These are phyloP conservation scores for Pharnaceum exiguum DNA, from an alignment of 148 eudicot species.

Conservation along the genomic window DNA sequence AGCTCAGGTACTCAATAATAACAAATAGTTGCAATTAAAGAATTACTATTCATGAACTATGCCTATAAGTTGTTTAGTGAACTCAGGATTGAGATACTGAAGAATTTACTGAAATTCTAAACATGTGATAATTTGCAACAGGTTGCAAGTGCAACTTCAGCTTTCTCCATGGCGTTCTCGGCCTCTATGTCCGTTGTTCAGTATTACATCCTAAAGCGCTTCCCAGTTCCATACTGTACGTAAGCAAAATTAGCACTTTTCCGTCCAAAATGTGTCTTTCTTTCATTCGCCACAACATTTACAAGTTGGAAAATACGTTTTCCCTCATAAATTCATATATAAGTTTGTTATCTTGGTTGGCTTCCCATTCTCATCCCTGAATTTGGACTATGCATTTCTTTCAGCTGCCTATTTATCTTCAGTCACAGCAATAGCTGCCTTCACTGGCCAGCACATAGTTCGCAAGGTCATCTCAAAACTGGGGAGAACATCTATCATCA, in stretches of 20 bases:
- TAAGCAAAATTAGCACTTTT: too few relatives aligned
- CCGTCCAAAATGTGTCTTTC: too few relatives aligned
- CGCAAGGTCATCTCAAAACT: slow-evolving; percentile 16
- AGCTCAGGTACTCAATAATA: slow-evolving; percentile 13
- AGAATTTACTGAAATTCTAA: neutral
- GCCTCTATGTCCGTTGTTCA: slow-evolving; percentile 34
- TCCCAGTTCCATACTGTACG: slow-evolving; percentile 28
- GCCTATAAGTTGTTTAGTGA: too few relatives aligned
- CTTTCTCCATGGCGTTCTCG: slow-evolving; percentile 30
- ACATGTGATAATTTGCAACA: neutral
- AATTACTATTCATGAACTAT: too few relatives aligned
- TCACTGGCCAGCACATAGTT: slow-evolving; percentile 27
- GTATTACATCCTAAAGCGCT: slow-evolving; percentile 28
- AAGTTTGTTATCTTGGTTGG: neutral
- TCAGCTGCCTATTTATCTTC: slow-evolving; percentile 24
- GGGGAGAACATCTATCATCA: slow-evolving; percentile 36
- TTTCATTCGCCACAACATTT: too few relatives aligned
- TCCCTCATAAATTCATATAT: too few relatives aligned
- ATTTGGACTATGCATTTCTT: neutral
- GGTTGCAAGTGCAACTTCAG: slow-evolving; percentile 38
- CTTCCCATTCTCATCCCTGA: neutral
- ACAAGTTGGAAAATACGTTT: too few relatives aligned
- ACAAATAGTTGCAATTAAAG: too few relatives aligned
- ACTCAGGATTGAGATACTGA: neutral
- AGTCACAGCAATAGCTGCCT: slow-evolving; percentile 27